Evolutionary conservation across 169 alveolate genomes (phyloP), one percentile per base, ranked within the genome.

Genomic region (Eimeria tenella): DNA sequence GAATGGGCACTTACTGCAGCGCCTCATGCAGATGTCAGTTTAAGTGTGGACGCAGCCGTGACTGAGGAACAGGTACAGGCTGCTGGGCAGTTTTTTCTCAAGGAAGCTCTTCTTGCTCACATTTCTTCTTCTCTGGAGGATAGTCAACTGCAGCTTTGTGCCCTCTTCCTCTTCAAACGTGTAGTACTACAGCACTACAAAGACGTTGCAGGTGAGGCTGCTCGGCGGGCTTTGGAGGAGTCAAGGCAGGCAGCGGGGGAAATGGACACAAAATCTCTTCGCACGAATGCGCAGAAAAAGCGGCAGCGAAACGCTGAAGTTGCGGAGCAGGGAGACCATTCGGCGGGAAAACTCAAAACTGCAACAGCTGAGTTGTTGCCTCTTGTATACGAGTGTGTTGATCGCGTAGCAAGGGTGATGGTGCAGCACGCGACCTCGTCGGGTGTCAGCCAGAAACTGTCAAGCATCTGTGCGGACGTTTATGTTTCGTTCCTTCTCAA

Each of bases 101-200:
- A 65, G 86, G 94, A 90, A 79, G 96, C 96, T 10, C 92, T 94
- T 23, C 86, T 94, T 5, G 90, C 96, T 0, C 96, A 94, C 60
- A 77, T 94, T n/a, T 55, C 79, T 19, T 93, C 90, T 19, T 68
- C 96, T 25, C 56, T 94, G 23, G 96, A 94, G 50, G 82, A 86
- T 62, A 73, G 65, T 9, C 96, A 87, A 5, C 86, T 87, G 68
- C 96, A 84, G 62, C 94, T 81, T 52, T 94, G 91, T 8, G 93
- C 90, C n/a, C 93, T 94, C 50, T 56, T 86, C 82, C 93, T 94
- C 11, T 87, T 94, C 82, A 86, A 75, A 52, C 23, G 84, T 6
- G 93, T 93, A 4, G 93, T 94, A 7, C 92, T 94, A 58, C 96
- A 81, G 75, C 94, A 86, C 65, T 89, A 94, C 83, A 83, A 73